Evolutionary conservation across 306 rosid species (phyloP).

Genomic region (Begonia loranthoides): DNA sequence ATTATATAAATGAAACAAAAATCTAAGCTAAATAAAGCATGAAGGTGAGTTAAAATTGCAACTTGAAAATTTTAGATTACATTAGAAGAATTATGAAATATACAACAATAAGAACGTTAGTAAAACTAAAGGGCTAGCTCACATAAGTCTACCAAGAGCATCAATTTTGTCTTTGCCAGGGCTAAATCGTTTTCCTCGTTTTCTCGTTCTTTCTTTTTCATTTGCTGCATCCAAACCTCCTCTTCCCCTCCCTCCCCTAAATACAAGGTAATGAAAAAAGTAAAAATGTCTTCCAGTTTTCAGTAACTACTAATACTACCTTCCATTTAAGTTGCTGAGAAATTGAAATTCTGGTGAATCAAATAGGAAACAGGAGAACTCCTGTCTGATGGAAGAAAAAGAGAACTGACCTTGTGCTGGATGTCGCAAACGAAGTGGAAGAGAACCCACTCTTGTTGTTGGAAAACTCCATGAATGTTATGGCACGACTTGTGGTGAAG

Average conservation of each 20-base stretch:
- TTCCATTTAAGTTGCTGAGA: neutral
- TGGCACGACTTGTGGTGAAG: slow-evolving; percentile 1
- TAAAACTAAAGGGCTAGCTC: slow-evolving; percentile 18
- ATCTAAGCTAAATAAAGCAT: neutral
- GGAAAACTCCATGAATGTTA: slow-evolving; percentile 23
- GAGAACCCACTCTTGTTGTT: slow-evolving; percentile 14
- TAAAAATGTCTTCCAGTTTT: slow-evolving; percentile 1
- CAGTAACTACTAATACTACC: too few species aligned
- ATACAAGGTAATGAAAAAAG: neutral
- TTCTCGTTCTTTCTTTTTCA: slow-evolving; percentile 34
- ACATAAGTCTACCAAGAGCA: slow-evolving; percentile 89
- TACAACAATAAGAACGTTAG: neutral
- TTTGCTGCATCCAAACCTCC: slow-evolving; percentile 32
- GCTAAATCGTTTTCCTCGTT: slow-evolving; percentile 29
- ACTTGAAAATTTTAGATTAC: neutral
- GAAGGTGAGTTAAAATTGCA: too few species aligned
- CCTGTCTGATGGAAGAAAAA: neutral
- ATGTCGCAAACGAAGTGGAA: slow-evolving; percentile 28
- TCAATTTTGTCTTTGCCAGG: slow-evolving; percentile 73
- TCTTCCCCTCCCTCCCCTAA: slow-evolving; percentile 28
- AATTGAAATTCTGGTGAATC: neutral
- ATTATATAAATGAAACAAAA: neutral
- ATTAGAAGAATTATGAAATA: neutral
- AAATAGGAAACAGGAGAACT: neutral
- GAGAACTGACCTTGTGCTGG: slow-evolving; percentile 22